These are phyloP conservation scores for Plenodomus lindquistii DNA, from an alignment of 2,329 filamentous ascomycete species.

Conservation along the genomic window DNA sequence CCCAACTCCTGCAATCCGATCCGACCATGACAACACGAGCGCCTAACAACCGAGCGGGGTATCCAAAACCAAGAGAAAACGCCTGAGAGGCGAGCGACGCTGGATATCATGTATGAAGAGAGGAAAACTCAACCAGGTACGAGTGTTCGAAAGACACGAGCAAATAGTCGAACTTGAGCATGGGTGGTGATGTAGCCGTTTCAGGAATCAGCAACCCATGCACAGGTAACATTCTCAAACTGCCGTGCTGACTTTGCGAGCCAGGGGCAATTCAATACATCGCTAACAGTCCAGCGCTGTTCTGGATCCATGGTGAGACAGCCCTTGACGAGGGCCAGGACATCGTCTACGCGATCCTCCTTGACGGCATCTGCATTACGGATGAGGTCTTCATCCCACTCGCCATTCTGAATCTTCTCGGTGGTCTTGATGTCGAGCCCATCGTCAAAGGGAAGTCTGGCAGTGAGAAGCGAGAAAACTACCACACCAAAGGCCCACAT, in stretches of 20 bases:
- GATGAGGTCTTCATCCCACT: slow-evolving; percentile 60
- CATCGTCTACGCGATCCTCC: slow-evolving; percentile 46
- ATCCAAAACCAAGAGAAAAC: slow-evolving; percentile 20
- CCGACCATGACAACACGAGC: background rate
- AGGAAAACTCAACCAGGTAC: slow-evolving; percentile 1
- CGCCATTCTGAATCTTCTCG: slow-evolving; percentile 62
- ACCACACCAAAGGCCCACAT: slow-evolving; percentile 71
- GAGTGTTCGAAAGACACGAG: slow-evolving; percentile 5
- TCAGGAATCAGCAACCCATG: slow-evolving; percentile 34
- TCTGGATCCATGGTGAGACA: slow-evolving; percentile 62
- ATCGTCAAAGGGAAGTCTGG: slow-evolving; percentile 65
- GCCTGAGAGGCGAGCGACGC: slow-evolving; percentile 6
- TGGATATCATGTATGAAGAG: slow-evolving; percentile 3
- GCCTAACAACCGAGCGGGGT: slow-evolving; percentile 17
- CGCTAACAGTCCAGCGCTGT: slow-evolving; percentile 60
- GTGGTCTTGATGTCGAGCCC: slow-evolving; percentile 62
- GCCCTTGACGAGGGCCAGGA: slow-evolving; percentile 61
- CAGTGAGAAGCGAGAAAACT: slow-evolving; percentile 63
- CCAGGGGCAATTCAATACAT: slow-evolving; percentile 61
- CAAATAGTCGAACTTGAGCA: too few species aligned
- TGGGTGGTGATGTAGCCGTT: too few species aligned
- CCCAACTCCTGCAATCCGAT: background rate
- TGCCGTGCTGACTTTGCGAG: slow-evolving; percentile 45
- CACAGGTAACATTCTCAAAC: slow-evolving; percentile 33
- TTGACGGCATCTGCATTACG: slow-evolving; percentile 48